phyloP scores from a whole-genome alignment of 805 yeast genomes.

The Vanderwaltozyma yarrowii region DNA sequence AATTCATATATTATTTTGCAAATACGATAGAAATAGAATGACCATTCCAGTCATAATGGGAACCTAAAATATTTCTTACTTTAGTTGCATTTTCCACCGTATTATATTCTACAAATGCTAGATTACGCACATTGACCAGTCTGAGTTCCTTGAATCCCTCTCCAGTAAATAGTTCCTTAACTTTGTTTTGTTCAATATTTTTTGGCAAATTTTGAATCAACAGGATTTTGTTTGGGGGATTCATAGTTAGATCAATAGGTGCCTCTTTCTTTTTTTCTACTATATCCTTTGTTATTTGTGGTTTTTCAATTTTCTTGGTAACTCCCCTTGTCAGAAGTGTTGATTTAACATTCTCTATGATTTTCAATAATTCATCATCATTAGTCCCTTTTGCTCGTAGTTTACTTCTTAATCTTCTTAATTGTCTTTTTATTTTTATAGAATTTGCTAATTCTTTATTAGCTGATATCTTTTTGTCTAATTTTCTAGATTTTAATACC shows the following conservation, averaged over 20 bases:
- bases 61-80: slow-evolving; percentile 10
- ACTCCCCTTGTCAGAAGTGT: neutral
- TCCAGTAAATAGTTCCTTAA: slow-evolving; percentile 38
- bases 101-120: slow-evolving; percentile 77
- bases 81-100: slow-evolving; percentile 39
- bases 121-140: slow-evolving; percentile 51
- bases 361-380: slow-evolving; percentile 8
- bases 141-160: slow-evolving; percentile 61
- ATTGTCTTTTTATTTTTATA: slow-evolving; percentile 10
- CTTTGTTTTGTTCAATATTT: slow-evolving; percentile 30
- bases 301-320: neutral
- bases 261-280: slow-evolving; percentile 4
- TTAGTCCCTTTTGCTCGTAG: slow-evolving; percentile 14
- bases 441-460: slow-evolving; percentile 2
- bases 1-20: slow-evolving; percentile 13
- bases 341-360: slow-evolving; percentile 3
- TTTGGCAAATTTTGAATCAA: slow-evolving; percentile 56
- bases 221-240: slow-evolving; percentile 61
- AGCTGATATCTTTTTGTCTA: neutral
- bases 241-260: slow-evolving; percentile 11
- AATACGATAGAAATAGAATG: slow-evolving; percentile 16
- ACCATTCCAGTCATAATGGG: slow-evolving; percentile 7
- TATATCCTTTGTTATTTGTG: slow-evolving; percentile 2
- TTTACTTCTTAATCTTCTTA: slow-evolving; percentile 18
- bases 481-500: slow-evolving; percentile 7